These are phyloP conservation scores for Exophiala alcalophila DNA, from an alignment of 2,329 filamentous ascomycete species.

Conservation along the genomic window DNA sequence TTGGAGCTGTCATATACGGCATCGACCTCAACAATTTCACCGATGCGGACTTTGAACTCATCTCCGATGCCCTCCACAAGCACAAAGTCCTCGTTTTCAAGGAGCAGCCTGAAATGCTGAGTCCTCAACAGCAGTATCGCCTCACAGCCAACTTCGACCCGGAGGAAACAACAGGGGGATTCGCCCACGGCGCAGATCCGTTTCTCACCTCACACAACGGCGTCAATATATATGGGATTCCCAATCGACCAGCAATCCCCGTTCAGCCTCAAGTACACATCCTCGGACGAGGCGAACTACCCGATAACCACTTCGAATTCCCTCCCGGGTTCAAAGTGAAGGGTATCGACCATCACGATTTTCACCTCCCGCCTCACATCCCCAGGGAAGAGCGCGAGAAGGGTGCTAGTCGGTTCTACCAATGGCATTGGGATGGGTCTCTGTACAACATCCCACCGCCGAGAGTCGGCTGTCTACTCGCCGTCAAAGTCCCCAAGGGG, in stretches of 20 bases:
- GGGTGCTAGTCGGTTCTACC: constrained; percentile 38
- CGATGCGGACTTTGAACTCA: constrained; percentile 36
- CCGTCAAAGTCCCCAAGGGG: constrained; percentile 38
- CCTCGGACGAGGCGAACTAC: constrained; percentile 38
- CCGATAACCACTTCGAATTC: constrained; percentile 37
- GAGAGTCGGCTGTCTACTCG: constrained; percentile 38
- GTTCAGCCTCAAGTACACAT: constrained; percentile 41
- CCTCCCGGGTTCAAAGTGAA: constrained; percentile 41
- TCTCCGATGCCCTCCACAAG: constrained; percentile 36
- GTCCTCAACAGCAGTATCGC: constrained; percentile 37
- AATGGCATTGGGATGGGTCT: constrained; percentile 40
- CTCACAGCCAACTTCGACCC: constrained; percentile 39
- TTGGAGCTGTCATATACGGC: constrained; percentile 38
- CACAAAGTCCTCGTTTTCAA: constrained; percentile 41
- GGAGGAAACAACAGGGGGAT: constrained; percentile 38
- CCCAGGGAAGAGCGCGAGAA: constrained; percentile 35
- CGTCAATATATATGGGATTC: constrained; percentile 39
- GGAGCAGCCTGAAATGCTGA: constrained; percentile 38
- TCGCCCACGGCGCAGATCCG: constrained; percentile 40
- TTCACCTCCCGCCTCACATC: constrained; percentile 41
- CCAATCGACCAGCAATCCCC: constrained; percentile 35
- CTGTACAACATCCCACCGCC: constrained; percentile 39
- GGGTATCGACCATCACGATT: constrained; percentile 39
- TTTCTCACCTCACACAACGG: constrained; percentile 36
- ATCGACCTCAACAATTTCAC: constrained; percentile 40